phyloP scores from a whole-genome alignment of 257 asterid genomes.

The Solanum corneliomulleri region DNA sequence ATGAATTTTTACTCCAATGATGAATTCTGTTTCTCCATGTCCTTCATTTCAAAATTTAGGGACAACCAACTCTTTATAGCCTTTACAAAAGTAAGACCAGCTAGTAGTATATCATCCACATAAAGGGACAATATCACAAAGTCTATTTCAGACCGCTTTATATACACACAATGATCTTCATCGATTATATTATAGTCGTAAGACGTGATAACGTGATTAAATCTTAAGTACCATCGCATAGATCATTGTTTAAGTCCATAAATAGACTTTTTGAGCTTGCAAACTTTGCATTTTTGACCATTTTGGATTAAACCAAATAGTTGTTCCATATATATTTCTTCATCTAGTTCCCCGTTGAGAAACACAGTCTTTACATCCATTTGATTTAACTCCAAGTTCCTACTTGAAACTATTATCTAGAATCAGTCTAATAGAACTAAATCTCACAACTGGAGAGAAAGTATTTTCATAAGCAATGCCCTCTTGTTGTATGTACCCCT shows the following conservation, averaged over 20 bases:
- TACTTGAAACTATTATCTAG: too few relatives aligned
- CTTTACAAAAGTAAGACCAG: too few relatives aligned
- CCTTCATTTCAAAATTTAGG: too few relatives aligned
- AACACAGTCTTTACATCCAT: too few relatives aligned
- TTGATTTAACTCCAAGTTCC: too few relatives aligned
- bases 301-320: neutral
- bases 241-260: neutral
- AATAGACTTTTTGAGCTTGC: neutral
- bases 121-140: neutral
- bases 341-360: too few relatives aligned
- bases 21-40: too few relatives aligned
- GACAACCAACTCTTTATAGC: too few relatives aligned
- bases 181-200: neutral
- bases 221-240: too few relatives aligned
- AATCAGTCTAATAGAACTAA: neutral
- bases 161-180: neutral
- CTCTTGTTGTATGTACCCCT: neutral
- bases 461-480: neutral
- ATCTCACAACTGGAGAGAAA: neutral
- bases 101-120: too few relatives aligned
- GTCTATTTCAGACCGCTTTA: neutral
- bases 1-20: too few relatives aligned
- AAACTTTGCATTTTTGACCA: neutral
- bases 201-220: too few relatives aligned
- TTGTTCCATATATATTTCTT: neutral